A percentile compares a stretch with the other conserved stretches of the same genome.
Evolutionary conservation across 306 rosid species (phyloP).

Genomic region (Styphnolobium japonicum): DNA sequence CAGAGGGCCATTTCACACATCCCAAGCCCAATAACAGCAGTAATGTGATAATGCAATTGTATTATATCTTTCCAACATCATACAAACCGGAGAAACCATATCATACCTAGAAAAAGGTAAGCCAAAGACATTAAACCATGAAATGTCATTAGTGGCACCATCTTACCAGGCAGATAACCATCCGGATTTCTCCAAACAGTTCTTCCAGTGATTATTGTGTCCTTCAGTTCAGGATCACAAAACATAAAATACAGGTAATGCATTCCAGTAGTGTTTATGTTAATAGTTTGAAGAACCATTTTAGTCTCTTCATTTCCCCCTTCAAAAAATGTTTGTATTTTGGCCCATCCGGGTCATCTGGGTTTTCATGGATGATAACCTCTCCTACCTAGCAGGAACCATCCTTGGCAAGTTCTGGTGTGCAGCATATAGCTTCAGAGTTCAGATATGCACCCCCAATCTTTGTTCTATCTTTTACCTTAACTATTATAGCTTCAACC

Average conservation of each 20-base stretch:
- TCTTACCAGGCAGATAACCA: constrained; percentile 76
- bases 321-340: constrained; percentile 61
- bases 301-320: constrained; percentile 54
- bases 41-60: constrained; percentile 69
- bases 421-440: constrained; percentile 67
- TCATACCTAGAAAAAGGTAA: constrained; percentile 60
- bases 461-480: constrained; percentile 55
- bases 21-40: constrained; percentile 73
- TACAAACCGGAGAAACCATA: constrained; percentile 70
- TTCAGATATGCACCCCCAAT: constrained; percentile 69
- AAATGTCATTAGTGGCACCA: constrained; percentile 67
- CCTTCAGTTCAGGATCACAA: constrained; percentile 73
- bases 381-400: constrained; percentile 75
- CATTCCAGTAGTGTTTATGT: constrained; percentile 66
- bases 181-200: constrained; percentile 81
- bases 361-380: constrained; percentile 60
- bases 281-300: constrained; percentile 54
- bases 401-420: constrained; percentile 59
- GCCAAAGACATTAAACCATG: constrained; percentile 70
- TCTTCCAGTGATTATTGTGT: constrained; percentile 55
- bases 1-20: constrained; percentile 86
- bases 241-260: constrained; percentile 73
- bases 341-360: constrained; percentile 49
- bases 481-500: constrained; percentile 66
- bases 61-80: constrained; percentile 66